A percentile compares a stretch with the other conserved stretches of the same genome.
Conservation (phyloP, 768 basidiomycete genomes). For the Hypholoma sublateritium region DNA sequence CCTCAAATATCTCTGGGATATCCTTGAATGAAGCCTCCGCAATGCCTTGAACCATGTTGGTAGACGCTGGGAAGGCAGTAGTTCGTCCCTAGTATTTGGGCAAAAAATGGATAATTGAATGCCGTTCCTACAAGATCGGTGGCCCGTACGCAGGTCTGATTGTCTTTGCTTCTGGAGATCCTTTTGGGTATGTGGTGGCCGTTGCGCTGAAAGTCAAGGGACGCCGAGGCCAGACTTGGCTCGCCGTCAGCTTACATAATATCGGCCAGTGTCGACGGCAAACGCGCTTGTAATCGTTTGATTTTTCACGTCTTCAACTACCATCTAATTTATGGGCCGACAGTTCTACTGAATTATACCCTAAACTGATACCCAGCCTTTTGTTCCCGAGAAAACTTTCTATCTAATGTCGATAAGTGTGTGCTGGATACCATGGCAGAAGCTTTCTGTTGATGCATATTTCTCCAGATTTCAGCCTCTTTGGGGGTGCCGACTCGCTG, state of each 20-base stretch:
- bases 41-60: conserved; percentile 28
- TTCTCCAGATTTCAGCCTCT: conserved; percentile 71
- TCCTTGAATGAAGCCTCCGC: conserved; percentile 82
- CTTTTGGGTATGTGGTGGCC: not conserved
- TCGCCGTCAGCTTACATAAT: not conserved
- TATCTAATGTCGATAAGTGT: conserved; percentile 12
- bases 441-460: not conserved
- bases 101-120: not conserved
- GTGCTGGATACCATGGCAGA: not conserved
- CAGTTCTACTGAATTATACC: not conserved
- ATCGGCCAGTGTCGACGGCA: not conserved
- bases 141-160: too few species aligned
- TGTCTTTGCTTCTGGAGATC: too few species aligned
- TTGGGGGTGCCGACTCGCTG: conserved; percentile 81
- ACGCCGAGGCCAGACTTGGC: not conserved
- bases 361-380: not conserved
- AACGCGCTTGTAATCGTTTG: not conserved
- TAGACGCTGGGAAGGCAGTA: conserved; percentile 12
- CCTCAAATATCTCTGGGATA: conserved; percentile 96
- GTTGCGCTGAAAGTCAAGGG: not conserved
- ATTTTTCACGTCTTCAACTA: not conserved
- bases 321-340: not conserved
- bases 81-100: not conserved
- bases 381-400: too few species aligned
- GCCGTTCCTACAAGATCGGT: not conserved